Base-by-base conservation (phyloP, 306 rosid species). In the Pterocarpus macrocarpus region DNA sequence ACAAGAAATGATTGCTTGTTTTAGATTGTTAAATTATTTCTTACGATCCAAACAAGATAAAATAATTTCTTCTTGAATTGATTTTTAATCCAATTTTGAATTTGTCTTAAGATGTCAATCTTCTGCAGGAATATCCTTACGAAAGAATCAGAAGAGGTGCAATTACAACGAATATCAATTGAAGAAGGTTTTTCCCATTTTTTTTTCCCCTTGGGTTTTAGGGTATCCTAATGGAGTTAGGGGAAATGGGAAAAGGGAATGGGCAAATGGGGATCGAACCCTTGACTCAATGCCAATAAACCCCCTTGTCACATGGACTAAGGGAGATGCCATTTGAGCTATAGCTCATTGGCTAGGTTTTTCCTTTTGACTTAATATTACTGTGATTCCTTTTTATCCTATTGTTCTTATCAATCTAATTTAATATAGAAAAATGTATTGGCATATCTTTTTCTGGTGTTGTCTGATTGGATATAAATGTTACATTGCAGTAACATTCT, bases 81-180 rank as follows among this genome's bases (percentile, higher is more conserved):
- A 39, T 33, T 44, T 57, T 12, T 13, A 4, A 10, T 17, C 33
- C 14, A 14, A 65, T 83, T 72, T 45, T 64, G 45, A 58, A 5
- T 79, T 33, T 58, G 41, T 71, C 43, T 64, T 16, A 67, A 64
- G 28, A 57, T 77, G 33, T 64, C 66, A 55, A 62, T 32, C 43
- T 82, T 74, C 56, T 85, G 86, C 90, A 95, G 99, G 99, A 87
- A 82, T 77, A 67, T 93, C 78, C 71, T 91, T 17, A 61, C 62
- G 71, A 88, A 89, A 73, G 95, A 93, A 73, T 82, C 97, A 4
- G 22, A 32, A 61, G 91, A 87, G 79, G 87, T 63, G 75, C 94
- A 84, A 35, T 84, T 93, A 62, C 93, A 90, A n/a, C 95, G 71
- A 64, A 85, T 81, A 84, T 69, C 87, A 69, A 50, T 44, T 53